A percentile compares a stretch with the other conserved stretches of the same genome.
phyloP scores from a whole-genome alignment of 2,329 filamentous ascomycete species.

The Fusarium armeniacum region DNA sequence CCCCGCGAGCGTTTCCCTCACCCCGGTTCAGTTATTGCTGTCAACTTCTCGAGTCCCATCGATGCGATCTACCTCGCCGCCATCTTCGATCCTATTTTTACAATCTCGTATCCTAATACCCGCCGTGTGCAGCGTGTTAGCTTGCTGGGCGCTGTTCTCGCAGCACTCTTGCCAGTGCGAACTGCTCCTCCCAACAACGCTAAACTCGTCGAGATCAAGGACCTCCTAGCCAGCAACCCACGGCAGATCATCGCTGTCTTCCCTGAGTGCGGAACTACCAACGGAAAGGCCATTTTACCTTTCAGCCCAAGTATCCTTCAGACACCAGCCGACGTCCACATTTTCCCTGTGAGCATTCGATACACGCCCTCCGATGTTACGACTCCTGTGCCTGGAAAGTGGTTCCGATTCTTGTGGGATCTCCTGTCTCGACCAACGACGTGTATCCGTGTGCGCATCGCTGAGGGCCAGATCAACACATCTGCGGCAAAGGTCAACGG shows the following conservation, averaged over 20 bases:
- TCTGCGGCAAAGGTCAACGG: constrained; percentile 57
- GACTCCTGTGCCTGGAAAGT: constrained; percentile 84
- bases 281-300: constrained; percentile 89
- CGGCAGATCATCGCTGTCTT: constrained; percentile 86
- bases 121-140: constrained; percentile 82
- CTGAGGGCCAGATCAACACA: constrained; percentile 75
- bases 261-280: constrained; percentile 94
- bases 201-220: constrained; percentile 71
- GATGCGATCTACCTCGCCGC: constrained; percentile 95
- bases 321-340: constrained; percentile 75
- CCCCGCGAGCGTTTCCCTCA: constrained; percentile 81
- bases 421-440: constrained; percentile 88
- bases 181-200: constrained; percentile 61
- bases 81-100: constrained; percentile 97
- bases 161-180: constrained; percentile 75
- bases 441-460: constrained; percentile 90
- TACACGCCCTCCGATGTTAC: constrained; percentile 93
- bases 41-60: constrained; percentile 91
- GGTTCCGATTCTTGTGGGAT: constrained; percentile 84
- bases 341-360: constrained; percentile 91
- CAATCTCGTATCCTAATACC: constrained; percentile 81
- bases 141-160: constrained; percentile 79
- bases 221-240: constrained; percentile 77
- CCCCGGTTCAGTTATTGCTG: constrained; percentile 85
- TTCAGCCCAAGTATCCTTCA: constrained; percentile 83